These are phyloP conservation scores for Petunia hybrid DNA, from an alignment of 305 asterid genomes.

Conservation along the genomic window DNA sequence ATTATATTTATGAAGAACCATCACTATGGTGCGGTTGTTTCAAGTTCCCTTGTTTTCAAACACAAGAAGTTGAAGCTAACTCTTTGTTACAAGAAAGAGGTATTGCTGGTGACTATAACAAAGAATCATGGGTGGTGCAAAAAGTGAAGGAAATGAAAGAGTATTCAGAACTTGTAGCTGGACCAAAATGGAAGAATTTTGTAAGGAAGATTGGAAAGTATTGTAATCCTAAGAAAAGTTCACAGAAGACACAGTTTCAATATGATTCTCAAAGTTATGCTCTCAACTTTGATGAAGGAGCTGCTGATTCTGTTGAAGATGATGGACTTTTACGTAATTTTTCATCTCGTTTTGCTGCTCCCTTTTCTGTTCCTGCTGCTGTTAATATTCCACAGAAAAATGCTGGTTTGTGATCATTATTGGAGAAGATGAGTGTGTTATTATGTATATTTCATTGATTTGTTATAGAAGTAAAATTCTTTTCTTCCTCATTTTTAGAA, in stretches of 20 bases:
- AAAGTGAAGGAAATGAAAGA: constrained; percentile 54
- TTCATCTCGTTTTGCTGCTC: constrained; percentile 62
- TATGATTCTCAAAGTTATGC: constrained; percentile 78
- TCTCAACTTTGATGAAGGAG: constrained; percentile 61
- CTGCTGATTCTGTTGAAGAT: constrained; percentile 34
- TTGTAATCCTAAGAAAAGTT: constrained; percentile 40
- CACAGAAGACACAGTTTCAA: constrained; percentile 45
- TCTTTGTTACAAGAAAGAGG: constrained; percentile 38
- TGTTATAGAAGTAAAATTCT: background rate
- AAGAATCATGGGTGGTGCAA: constrained; percentile 48
- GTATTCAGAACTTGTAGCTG: constrained; percentile 67
- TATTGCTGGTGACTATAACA: background rate
- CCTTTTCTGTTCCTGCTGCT: background rate
- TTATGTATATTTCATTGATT: background rate
- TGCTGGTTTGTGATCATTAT: constrained; percentile 2
- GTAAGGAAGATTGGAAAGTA: constrained; percentile 58
- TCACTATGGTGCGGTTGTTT: constrained; percentile 52
- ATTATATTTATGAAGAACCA: constrained; percentile 21
- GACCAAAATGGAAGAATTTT: constrained; percentile 79
- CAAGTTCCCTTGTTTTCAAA: constrained; percentile 48
- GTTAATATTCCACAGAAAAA: constrained; percentile 12
- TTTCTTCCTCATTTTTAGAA: background rate
- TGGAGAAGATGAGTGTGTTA: background rate
- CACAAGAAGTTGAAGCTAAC: constrained; percentile 27
- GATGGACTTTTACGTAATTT: constrained; percentile 54